Percentiles rank a stretch among this genome's conserved stretches.
phyloP scores from a whole-genome alignment of 2,329 filamentous ascomycete genomes.

The Shiraia sp. region DNA sequence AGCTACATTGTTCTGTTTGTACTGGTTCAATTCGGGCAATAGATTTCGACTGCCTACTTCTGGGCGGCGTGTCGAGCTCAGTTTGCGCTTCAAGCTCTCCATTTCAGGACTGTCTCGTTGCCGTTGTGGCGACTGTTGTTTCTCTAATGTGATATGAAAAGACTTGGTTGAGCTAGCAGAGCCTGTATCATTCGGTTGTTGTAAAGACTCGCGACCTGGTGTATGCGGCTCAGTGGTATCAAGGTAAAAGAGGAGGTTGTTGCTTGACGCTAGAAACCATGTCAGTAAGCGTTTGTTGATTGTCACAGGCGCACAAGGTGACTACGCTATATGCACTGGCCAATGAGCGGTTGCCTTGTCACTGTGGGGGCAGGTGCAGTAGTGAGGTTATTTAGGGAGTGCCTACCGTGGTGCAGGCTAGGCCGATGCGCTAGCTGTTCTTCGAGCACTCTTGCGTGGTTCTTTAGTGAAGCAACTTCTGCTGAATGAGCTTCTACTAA shows the following conservation, averaged over 20 bases:
- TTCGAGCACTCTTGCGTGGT: slow-evolving; percentile 46
- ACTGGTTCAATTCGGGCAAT: slow-evolving; percentile 44
- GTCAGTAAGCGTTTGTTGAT: slow-evolving; percentile 18
- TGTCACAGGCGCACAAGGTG: slow-evolving; percentile 10
- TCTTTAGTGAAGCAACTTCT: slow-evolving; percentile 45
- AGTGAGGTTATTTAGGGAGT: neutral
- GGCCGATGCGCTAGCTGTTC: slow-evolving; percentile 33
- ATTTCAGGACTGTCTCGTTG: slow-evolving; percentile 35
- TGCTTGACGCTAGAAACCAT: slow-evolving; percentile 29
- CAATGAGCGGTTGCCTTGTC: slow-evolving; percentile 2
- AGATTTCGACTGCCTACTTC: slow-evolving; percentile 41
- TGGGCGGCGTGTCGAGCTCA: slow-evolving; percentile 38
- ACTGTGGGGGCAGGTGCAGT: slow-evolving; percentile 1
- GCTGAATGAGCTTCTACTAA: slow-evolving; percentile 45
- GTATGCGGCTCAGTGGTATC: slow-evolving; percentile 29
- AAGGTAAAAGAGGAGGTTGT: slow-evolving; percentile 30
- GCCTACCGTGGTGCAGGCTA: slow-evolving; percentile 36
- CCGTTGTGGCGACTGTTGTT: slow-evolving; percentile 28
- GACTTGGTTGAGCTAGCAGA: slow-evolving; percentile 26
- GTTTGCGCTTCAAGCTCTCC: slow-evolving; percentile 45
- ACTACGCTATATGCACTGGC: slow-evolving; percentile 1
- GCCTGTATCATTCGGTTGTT: slow-evolving; percentile 18
- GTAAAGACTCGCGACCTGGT: slow-evolving; percentile 23
- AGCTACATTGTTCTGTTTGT: slow-evolving; percentile 41
- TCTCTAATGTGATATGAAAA: slow-evolving; percentile 27